Evolutionary conservation across 192 early-diverging fungal species (phyloP), one percentile per base, ranked within the genome.

Genomic region (Obelidium mucronatum): DNA sequence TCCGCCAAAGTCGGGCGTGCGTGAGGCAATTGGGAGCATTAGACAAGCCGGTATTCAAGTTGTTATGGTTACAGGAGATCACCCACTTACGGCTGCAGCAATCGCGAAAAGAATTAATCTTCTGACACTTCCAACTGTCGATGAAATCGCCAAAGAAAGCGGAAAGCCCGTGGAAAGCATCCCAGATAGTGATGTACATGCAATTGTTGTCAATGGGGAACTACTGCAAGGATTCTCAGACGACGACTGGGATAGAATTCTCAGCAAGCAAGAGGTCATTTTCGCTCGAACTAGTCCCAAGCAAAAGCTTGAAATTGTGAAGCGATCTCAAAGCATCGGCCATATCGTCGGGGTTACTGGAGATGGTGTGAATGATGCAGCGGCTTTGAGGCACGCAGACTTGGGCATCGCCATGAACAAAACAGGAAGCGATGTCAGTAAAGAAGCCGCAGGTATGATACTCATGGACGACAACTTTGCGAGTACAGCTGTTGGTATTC

Each of bases 281-380:
- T 97, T 97, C 89, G 96, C 97, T 36, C 87, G 97, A 71, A 96
- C 95, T 11, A 92, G 91, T 39, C 97, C 97, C 36, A 89, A 89
- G 72, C 93, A 99, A 80, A 99, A 99, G 82, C 89, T 99, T 31
- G 92, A 97, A 81, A 96, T 99, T 77, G 96, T 99, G 61, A 87
- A 91, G 68, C 89, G 86, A 40, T 95, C 94, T 1, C 97, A 97
- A 83, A 77, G 89, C 11, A 74, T 94, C 73, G 96, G 95, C 17
- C 95, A 97, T 78, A 97, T 97, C 78, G 94, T 96, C 53, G 97
- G 94, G 28, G 96, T 99, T 26, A 99, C 97, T 4, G 97, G 97
- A 60, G 96, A 97, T 80, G 95, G 95, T 78, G 94, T 98, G 19
- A 96, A 96, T 78, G 97, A 99, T 80, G 91, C 95, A 6, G 93